Conservation (phyloP, 805 yeast species). For the Kuraishia cidri region DNA sequence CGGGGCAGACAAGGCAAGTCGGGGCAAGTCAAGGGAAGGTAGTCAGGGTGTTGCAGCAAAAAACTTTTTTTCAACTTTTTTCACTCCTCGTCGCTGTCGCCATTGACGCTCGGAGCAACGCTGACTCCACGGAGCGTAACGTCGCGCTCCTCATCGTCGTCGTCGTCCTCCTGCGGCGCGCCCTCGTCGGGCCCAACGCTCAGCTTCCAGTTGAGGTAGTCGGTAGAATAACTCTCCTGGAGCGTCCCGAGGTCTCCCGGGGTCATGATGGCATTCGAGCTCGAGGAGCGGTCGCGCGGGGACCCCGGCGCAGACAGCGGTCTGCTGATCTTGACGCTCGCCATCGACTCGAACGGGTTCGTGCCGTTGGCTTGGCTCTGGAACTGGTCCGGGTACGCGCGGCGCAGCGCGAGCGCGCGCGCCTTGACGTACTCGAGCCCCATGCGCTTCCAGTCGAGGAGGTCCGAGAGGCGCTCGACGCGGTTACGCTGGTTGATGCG, state of each 20-base stretch:
- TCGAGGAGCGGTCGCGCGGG: slow-evolving; percentile 61
- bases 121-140: slow-evolving; percentile 25
- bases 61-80: not conserved
- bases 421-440: slow-evolving; percentile 96
- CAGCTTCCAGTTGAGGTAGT: slow-evolving; percentile 55
- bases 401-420: slow-evolving; percentile 78
- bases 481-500: slow-evolving; percentile 96
- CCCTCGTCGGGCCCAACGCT: slow-evolving; percentile 24
- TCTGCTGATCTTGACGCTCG: slow-evolving; percentile 67
- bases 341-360: slow-evolving; percentile 25
- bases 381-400: slow-evolving; percentile 89
- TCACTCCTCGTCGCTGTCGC: slow-evolving; percentile 9
- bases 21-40: no score
- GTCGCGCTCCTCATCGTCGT: slow-evolving; percentile 24
- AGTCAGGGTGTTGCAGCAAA: no score
- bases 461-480: slow-evolving; percentile 87
- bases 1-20: no score
- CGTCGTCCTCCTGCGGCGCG: slow-evolving; percentile 31
- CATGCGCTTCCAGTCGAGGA: slow-evolving; percentile 97
- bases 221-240: slow-evolving; percentile 85
- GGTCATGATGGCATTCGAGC: slow-evolving; percentile 65
- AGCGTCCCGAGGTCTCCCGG: slow-evolving; percentile 98
- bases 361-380: slow-evolving; percentile 18
- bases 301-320: slow-evolving; percentile 98
- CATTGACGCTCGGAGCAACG: slow-evolving; percentile 25